phyloP scores from a whole-genome alignment of 192 early-diverging fungal species.

The Thoreauomyces humboldtii region DNA sequence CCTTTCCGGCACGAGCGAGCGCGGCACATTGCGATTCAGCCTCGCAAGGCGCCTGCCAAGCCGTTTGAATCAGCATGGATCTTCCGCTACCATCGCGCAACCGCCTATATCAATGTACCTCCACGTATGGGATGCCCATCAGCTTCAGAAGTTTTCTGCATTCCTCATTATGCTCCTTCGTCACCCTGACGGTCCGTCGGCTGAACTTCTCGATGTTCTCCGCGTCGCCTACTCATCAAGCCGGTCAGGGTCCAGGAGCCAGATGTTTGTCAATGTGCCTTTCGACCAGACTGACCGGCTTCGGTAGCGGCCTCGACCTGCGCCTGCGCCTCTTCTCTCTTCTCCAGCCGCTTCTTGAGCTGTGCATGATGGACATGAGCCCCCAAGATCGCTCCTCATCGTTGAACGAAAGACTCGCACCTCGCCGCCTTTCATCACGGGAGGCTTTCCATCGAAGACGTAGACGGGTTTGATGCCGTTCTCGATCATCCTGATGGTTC shows the following conservation, averaged over 20 bases:
- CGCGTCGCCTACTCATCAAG: constrained; percentile 47
- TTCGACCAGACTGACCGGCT: constrained; percentile 43
- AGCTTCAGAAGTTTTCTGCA: constrained; percentile 81
- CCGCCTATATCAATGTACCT: constrained; percentile 47
- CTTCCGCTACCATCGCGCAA: too few species aligned
- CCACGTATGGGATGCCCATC: constrained; percentile 92
- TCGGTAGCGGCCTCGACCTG: constrained; percentile 45
- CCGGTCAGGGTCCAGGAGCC: constrained; percentile 1
- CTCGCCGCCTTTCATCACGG: constrained; percentile 86
- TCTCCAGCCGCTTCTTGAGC: constrained; percentile 48
- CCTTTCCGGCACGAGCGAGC: constrained; percentile 80
- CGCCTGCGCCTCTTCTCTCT: constrained; percentile 48
- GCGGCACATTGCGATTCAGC: constrained; percentile 98
- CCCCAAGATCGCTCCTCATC: too few species aligned
- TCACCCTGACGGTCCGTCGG: constrained; percentile 87
- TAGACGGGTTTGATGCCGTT: constrained; percentile 95
- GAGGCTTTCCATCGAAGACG: constrained; percentile 98
- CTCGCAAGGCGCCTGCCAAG: constrained; percentile 88
- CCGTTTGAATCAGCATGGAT: too few species aligned
- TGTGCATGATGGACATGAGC: too few species aligned
- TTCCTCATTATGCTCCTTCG: constrained; percentile 89
- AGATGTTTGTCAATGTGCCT: too few species aligned
- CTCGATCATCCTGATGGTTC: constrained; percentile 94
- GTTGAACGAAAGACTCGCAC: too few species aligned
- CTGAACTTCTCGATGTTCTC: constrained; percentile 85